Percentiles rank a stretch among this genome's conserved stretches.
Conservation (phyloP, 192 early-diverging fungal species). For the Cladochytrium replicatum region DNA sequence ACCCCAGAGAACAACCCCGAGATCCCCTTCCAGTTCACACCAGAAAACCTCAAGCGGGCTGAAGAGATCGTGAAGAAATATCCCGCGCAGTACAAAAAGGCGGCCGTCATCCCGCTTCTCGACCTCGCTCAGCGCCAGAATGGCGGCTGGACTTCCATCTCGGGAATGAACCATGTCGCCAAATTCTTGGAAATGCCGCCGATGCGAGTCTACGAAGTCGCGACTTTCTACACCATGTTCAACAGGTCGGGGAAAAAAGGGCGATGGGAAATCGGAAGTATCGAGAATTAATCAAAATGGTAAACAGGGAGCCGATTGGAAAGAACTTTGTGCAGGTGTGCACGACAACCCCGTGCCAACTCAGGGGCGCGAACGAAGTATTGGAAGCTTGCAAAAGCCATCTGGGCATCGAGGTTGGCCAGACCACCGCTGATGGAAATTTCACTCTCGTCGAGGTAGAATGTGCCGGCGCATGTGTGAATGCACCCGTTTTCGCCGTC, state of each 20-base stretch:
- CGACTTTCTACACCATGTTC: constrained; percentile 99
- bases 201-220: constrained; percentile 99
- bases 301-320: constrained; percentile 90
- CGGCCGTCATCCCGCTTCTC: constrained; percentile 87
- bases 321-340: constrained; percentile 99
- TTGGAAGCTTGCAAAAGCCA: constrained; percentile 77
- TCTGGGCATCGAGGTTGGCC: constrained; percentile 84
- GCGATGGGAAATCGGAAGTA: neutral
- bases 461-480: constrained; percentile 97
- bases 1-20: constrained; percentile 48
- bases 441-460: constrained; percentile 99
- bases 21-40: constrained; percentile 75
- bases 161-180: constrained; percentile 96
- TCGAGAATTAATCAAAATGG: too few species aligned
- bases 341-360: constrained; percentile 95
- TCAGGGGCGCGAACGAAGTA: constrained; percentile 88
- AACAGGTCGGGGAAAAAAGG: constrained; percentile 52
- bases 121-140: constrained; percentile 93
- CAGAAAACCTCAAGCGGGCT: constrained; percentile 69
- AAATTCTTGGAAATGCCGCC: constrained; percentile 90
- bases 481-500: constrained; percentile 93
- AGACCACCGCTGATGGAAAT: constrained; percentile 85
- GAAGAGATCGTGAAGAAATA: constrained; percentile 85
- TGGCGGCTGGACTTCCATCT: constrained; percentile 77
- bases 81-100: constrained; percentile 97